Percentiles rank a stretch among this genome's conserved stretches.
These are phyloP conservation scores for Arachis monticola DNA, from an alignment of 331 rosid genomes.

Conservation along the genomic window DNA sequence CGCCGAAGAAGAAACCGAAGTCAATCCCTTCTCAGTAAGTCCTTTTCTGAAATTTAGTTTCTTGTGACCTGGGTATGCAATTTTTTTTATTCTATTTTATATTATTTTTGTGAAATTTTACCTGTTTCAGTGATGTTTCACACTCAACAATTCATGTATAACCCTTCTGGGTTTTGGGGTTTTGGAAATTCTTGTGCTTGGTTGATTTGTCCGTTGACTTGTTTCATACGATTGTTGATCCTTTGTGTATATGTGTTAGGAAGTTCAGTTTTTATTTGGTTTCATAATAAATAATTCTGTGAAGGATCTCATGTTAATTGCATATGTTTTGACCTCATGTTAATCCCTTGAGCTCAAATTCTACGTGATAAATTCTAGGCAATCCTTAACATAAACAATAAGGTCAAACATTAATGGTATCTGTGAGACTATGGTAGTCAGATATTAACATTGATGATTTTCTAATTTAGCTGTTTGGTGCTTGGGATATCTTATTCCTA, in stretches of 20 bases:
- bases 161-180: conserved; percentile 14
- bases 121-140: neutral
- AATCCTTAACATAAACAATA: neutral
- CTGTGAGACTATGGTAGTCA: neutral
- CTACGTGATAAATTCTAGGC: neutral
- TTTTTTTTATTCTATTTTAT: conserved; percentile 21
- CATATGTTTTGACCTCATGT: neutral
- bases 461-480: neutral
- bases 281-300: conserved; percentile 1
- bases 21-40: conserved; percentile 94
- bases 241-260: conserved; percentile 25
- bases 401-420: neutral
- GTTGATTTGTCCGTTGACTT: conserved; percentile 37
- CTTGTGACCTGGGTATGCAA: conserved; percentile 22
- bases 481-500: neutral
- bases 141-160: neutral
- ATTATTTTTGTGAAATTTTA: neutral
- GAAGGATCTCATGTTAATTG: conserved; percentile 18
- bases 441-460: neutral
- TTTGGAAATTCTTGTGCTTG: conserved; percentile 27
- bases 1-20: conserved; percentile 82
- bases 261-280: conserved; percentile 10
- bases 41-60: conserved; percentile 26
- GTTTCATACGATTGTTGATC: conserved; percentile 37
- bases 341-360: too few species aligned